These are phyloP conservation scores for Cutaneotrichosporon daszewskae DNA, from an alignment of 1,284 basidiomycete genomes.

Conservation along the genomic window DNA sequence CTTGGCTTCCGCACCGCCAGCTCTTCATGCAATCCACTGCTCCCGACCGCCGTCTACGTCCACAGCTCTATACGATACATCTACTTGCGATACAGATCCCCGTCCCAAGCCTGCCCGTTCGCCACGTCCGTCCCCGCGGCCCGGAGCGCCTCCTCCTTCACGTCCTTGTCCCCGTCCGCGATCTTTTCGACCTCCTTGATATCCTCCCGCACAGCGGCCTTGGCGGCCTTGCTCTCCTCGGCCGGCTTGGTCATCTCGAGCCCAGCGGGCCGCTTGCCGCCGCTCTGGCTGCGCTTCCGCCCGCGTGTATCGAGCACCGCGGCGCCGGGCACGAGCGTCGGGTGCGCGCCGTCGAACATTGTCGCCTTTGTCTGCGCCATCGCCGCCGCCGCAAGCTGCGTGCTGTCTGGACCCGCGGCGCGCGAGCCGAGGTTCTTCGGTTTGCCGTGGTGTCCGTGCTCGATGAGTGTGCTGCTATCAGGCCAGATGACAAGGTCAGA, in stretches of 20 bases:
- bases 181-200: no score
- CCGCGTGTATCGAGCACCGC: slow-evolving; percentile 27
- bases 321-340: slow-evolving; percentile 21
- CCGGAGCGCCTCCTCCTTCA: no score
- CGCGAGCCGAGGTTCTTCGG: slow-evolving; percentile 5
- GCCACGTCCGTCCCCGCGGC: no score
- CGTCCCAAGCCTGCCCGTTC: no score
- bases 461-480: slow-evolving; percentile 27
- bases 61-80: no score
- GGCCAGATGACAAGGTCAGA: background rate
- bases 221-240: no score
- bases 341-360: slow-evolving; percentile 4
- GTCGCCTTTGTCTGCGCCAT: slow-evolving; percentile 15
- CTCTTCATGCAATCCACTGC: no score
- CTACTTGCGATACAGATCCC: no score
- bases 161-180: no score
- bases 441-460: slow-evolving; percentile 34
- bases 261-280: background rate
- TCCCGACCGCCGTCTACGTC: no score
- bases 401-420: slow-evolving; percentile 1
- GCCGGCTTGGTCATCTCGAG: background rate
- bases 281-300: slow-evolving; percentile 21
- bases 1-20: no score
- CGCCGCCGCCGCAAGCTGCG: slow-evolving; percentile 11
- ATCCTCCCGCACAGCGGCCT: no score